Conservation (phyloP, 2,329 filamentous ascomycete species). For the Fusarium transvaalense region DNA sequence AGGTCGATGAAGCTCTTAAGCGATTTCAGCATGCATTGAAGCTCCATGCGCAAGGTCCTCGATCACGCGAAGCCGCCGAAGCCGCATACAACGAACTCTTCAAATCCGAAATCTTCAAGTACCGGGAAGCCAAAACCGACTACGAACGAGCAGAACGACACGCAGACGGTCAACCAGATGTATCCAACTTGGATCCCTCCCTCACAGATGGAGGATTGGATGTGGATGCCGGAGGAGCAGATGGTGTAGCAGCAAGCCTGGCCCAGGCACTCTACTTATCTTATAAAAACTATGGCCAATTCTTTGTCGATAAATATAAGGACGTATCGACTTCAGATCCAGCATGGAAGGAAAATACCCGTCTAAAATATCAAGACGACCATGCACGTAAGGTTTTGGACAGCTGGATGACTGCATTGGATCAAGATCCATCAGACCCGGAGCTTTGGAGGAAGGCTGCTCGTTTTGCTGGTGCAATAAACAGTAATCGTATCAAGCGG, state of each 20-base stretch:
- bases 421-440: constrained; percentile 75
- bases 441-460: constrained; percentile 73
- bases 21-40: constrained; percentile 92
- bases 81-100: constrained; percentile 89
- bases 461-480: constrained; percentile 69
- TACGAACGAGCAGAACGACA: constrained; percentile 78
- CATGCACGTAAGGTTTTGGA: constrained; percentile 62
- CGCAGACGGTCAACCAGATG: constrained; percentile 61
- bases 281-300: constrained; percentile 96
- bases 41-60: constrained; percentile 87
- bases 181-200: constrained; percentile 58
- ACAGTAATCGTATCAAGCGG: constrained; percentile 67
- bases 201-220: constrained; percentile 63
- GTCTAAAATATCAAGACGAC: constrained; percentile 50
- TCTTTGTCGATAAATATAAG: constrained; percentile 76
- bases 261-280: constrained; percentile 92
- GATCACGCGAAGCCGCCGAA: constrained; percentile 79
- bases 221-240: constrained; percentile 71
- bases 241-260: constrained; percentile 82
- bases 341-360: constrained; percentile 56
- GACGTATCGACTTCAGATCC: constrained; percentile 61
- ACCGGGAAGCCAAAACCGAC: constrained; percentile 87
- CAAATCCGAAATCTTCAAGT: constrained; percentile 92
- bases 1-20: constrained; percentile 96
- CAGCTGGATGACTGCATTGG: constrained; percentile 70